phyloP scores from a whole-genome alignment of 2,329 filamentous ascomycete species.

The Didymosphaeria variabile region DNA sequence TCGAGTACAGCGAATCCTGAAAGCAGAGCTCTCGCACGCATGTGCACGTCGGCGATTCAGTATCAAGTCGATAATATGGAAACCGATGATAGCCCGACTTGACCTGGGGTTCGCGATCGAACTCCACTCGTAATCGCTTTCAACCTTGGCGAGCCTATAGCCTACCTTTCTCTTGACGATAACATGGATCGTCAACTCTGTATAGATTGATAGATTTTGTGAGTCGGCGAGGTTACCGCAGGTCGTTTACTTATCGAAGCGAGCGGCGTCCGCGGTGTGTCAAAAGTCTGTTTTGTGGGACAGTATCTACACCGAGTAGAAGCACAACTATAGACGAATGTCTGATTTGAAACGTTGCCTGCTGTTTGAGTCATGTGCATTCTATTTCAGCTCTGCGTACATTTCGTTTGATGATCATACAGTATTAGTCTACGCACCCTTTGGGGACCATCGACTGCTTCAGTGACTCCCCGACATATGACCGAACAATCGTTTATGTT shows the following conservation, averaged over 20 bases:
- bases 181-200: neutral
- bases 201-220: neutral
- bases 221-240: neutral
- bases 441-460: too few species aligned
- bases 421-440: too few species aligned
- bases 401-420: too few species aligned
- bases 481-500: too few species aligned
- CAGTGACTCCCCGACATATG: too few species aligned
- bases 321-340: neutral
- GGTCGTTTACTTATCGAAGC: neutral
- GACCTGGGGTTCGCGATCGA: neutral
- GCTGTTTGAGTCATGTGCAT: neutral
- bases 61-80: neutral
- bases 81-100: neutral
- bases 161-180: neutral
- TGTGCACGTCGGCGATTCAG: neutral
- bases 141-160: neutral
- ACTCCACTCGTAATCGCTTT: neutral
- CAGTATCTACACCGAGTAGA: neutral
- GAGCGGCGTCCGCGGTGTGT: neutral
- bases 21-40: neutral
- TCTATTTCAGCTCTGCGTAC: neutral
- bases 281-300: neutral
- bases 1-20: neutral
- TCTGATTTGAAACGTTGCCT: neutral